Base-by-base conservation (phyloP, 108 stramenopile species). In the Cyclotella kingstonii region DNA sequence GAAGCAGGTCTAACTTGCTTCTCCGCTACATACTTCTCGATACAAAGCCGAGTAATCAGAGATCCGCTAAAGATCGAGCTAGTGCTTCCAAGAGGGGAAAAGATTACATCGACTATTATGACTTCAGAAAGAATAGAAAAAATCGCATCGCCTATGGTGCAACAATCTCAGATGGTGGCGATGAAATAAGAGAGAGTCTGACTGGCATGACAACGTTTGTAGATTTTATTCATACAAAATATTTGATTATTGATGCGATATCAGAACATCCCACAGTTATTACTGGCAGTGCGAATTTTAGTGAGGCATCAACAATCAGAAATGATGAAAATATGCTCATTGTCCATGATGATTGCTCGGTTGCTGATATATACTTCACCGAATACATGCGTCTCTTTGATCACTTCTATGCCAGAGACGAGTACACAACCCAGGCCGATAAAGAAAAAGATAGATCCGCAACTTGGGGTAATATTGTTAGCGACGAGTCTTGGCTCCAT, bases 321-420 rank as follows among this genome's bases (percentile, higher is more conserved):
- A 74, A 74, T 61, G 73, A 74, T 33, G 73, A 74, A 48, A 74
- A 74, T 38, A 74, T 60, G 53, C 28, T 74, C 19, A 38, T 74
- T 7, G 62, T 74, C 50, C 53, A 55, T 2, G 73, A 65, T 0
- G 65, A 74, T 17, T 60, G 58, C 11, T 14, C 38, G 3, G 73
- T 74, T 41, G 64, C 73, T 15, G 73, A 74, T 55, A 41, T 74
- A 48, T 74, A 74, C 42, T 54, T 74, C 5, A 74, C 73, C 0
- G 73, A 74, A 17, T 74, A 52, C 29, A 74, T 66, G 64, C 28
- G 73, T 9, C 22, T 74, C 39, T 74, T 74, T 41, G 58, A 74
- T 60, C 73, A 74, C 42, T 74, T 66, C 60, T 48, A 56, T 46
- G 42, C 65, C 0, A 58, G 73, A 49, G 73, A 74, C 52, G 33